Base-by-base conservation (phyloP, 495 filamentous ascomycete genomes). In the Trichoderma parareesei region DNA sequence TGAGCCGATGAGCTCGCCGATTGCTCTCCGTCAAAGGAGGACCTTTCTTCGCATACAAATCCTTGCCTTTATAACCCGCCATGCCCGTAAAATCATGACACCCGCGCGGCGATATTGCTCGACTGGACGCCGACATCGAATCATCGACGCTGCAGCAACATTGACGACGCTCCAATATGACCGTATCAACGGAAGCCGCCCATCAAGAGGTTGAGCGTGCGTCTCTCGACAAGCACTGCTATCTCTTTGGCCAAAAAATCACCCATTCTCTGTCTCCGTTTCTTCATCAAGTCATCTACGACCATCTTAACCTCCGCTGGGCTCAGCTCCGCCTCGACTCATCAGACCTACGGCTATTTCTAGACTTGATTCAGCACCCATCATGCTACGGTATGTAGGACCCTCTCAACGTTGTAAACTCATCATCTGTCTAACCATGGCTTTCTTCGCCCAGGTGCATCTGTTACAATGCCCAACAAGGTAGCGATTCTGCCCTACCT, bases 401-500 rank as follows among this genome's bases (percentile, higher is more conserved):
- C 27, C 27, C 27, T 27, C 27, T 27, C 2, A 27, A 27, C 27
- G 27, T 2, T 27, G 2, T 27, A 27, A 27, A 27, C 27, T 27
- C 27, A 2, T 27, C 27, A 27, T 27, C 27, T 27, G 27, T 27
- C 27, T 27, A 27, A 57, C 37, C 37, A 10, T 3, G 8, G 18
- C 0, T 1, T 41, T 8, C 10, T 38, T 14, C 60, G 2, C 18
- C 78, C 81, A 75, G 88, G 88, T 65, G 81, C 85, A 14, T 85
- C 87, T 33, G 83, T 90, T 55, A 92, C 87, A 57, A 92, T 91
- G 88, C 88, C 88, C 0, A 81, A 86, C 76, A 92, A 92, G 74
- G 80, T 91, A 57, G 77, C 79, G 64, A 88, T 91, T 70, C 82
- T 90, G 71, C 78, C 81, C 3, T 76, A 88, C 67, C 81, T 91